Base-by-base conservation (phyloP, 2,329 filamentous ascomycete genomes). In the Aspergillus oerlinghausenensis region DNA sequence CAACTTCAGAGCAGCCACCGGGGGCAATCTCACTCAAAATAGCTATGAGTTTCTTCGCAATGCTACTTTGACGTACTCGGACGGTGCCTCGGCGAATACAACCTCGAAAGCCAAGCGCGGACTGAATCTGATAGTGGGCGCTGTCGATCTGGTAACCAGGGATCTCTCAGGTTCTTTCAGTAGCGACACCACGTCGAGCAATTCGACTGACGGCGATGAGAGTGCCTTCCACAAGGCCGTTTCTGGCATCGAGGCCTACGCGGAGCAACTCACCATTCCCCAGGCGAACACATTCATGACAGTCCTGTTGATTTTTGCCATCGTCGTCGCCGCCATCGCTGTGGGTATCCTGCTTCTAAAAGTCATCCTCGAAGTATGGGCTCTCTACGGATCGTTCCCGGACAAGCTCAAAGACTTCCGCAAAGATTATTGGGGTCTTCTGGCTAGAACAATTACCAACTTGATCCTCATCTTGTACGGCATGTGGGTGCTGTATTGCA, bases 221-320 rank as follows among this genome's bases (percentile, higher is more conserved):
- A 73, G 76, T 53, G 72, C 80, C 60, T 65, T 80, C 48, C 75
- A 82, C 56, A 77, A 82, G 53, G 72, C 79, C 3, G 89, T 96
- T 35, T 81, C 84, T 50, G 90, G 91, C 52, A 88, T 97, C 66
- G 83, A 92, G 72, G 89, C 84, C 29, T 96, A 88, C 67, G 88
- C 87, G n/a, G 86, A 96, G 70, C 82, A 92, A 70, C 83, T 96
- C 56, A 86, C 84, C 47, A 92, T 97, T 53, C 94, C 94, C 19
- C 84, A 89, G 64, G 86, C 89, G 50, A 96, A 97, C 77, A 92
- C 91, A 1, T 97, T 97, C 78, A 96, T 99, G 92, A 97, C 91
- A 0, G 87, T 96, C 4, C 82, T 97, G 1, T 80, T 97, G 52
- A 80, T 97, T 58, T 93, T 96, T 59, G 90, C 91, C 60, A 94